Evolutionary conservation across 1,284 basidiomycete genomes (phyloP).

Genomic region (Coniferiporia weirii): DNA sequence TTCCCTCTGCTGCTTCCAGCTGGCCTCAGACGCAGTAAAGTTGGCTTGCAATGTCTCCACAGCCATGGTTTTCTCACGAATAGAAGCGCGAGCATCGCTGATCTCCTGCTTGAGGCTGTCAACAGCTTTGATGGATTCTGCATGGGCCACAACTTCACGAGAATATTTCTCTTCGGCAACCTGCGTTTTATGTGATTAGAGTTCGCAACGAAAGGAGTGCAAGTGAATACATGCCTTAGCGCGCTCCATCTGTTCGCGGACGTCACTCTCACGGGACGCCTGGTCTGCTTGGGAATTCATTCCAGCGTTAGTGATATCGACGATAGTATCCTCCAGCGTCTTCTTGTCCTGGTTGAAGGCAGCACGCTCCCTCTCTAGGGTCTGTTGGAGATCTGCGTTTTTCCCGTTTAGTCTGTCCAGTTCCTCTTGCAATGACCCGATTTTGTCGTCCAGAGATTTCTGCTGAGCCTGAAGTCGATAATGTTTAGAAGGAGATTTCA

Average conservation of each 20-base stretch:
- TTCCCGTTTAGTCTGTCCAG: slow-evolving; percentile 46
- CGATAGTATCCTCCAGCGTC: slow-evolving; percentile 70
- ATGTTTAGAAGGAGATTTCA: slow-evolving; percentile 6
- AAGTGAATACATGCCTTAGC: slow-evolving; percentile 46
- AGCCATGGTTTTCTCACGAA: slow-evolving; percentile 52
- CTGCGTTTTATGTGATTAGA: slow-evolving; percentile 28
- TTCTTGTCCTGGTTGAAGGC: slow-evolving; percentile 77
- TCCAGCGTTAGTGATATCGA: slow-evolving; percentile 68
- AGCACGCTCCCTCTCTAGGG: slow-evolving; percentile 58
- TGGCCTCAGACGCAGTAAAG: slow-evolving; percentile 60
- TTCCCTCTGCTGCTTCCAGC: slow-evolving; percentile 77
- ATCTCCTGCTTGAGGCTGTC: slow-evolving; percentile 64
- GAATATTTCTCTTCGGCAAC: slow-evolving; percentile 79
- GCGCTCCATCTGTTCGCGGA: slow-evolving; percentile 61
- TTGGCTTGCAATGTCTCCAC: slow-evolving; percentile 75
- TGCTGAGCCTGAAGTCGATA: slow-evolving; percentile 53
- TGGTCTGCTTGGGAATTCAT: slow-evolving; percentile 61
- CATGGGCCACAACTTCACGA: slow-evolving; percentile 77
- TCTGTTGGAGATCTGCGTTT: slow-evolving; percentile 54
- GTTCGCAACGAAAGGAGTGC: neutral
- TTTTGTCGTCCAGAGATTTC: slow-evolving; percentile 57
- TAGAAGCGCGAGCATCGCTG: slow-evolving; percentile 40
- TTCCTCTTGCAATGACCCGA: slow-evolving; percentile 54
- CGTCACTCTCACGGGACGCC: slow-evolving; percentile 54
- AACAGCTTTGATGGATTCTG: slow-evolving; percentile 72